Percentiles rank a stretch among this genome's conserved stretches.
Conservation (phyloP, 768 basidiomycete genomes). For the Cantharellus anzutake region DNA sequence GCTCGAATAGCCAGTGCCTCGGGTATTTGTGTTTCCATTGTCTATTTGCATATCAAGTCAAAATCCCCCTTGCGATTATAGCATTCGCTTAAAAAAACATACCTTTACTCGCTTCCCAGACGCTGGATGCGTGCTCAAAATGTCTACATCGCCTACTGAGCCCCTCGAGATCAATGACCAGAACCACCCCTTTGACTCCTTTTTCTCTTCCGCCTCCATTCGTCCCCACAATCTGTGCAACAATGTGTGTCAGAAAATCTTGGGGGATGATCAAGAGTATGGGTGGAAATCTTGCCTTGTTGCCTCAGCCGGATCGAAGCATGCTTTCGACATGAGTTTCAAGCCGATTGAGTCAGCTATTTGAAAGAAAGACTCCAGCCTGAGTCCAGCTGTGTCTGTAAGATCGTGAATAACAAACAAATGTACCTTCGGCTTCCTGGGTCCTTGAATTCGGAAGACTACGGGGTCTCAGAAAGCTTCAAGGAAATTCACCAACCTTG, state of each 20-base stretch:
- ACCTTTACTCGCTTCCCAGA: constrained; percentile 56
- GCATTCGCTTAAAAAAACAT: constrained; percentile 10
- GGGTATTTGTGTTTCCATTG: constrained; percentile 5
- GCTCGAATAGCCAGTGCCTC: constrained; percentile 7
- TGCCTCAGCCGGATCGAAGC: constrained; percentile 65
- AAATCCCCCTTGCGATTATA: neutral
- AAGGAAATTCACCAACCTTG: neutral
- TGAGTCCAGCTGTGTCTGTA: neutral
- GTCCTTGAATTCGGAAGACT: constrained; percentile 66
- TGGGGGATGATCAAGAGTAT: neutral
- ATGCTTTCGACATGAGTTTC: constrained; percentile 60
- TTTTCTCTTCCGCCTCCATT: constrained; percentile 37
- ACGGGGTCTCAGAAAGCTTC: neutral
- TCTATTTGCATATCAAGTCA: neutral
- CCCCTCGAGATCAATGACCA: neutral
- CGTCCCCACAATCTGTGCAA: constrained; percentile 46
- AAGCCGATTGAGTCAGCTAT: constrained; percentile 77
- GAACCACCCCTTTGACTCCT: constrained; percentile 10
- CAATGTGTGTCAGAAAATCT: neutral
- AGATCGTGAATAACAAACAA: neutral
- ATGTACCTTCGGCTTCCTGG: constrained; percentile 60
- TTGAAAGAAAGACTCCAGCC: neutral
- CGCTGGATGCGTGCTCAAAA: constrained; percentile 69
- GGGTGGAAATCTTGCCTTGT: constrained; percentile 34
- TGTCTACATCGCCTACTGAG: constrained; percentile 24